A percentile compares a stretch with the other conserved stretches of the same genome.
Evolutionary conservation across 176 grass and related monocot genomes (phyloP).

Genomic region (Aegilops umbellulata): DNA sequence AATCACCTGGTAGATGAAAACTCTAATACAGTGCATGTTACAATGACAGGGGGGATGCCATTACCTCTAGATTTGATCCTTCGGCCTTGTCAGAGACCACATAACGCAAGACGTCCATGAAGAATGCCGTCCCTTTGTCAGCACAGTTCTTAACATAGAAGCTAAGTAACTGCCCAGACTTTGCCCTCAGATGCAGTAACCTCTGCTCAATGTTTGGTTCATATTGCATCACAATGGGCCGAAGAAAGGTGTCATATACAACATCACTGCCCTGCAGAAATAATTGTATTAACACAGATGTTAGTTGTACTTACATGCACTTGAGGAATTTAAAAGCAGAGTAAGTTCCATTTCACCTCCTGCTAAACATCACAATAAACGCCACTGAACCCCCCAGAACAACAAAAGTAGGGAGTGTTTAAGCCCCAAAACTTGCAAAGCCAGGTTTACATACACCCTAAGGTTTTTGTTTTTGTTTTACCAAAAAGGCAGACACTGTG

Average conservation of each 20-base stretch:
- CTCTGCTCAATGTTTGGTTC: constrained; percentile 94
- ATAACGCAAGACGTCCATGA: constrained; percentile 66
- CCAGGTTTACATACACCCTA: neutral
- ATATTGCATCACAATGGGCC: constrained; percentile 93
- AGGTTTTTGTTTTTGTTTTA: neutral
- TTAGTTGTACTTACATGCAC: neutral
- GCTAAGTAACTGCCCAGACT: constrained; percentile 69
- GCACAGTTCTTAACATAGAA: constrained; percentile 89
- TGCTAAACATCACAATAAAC: neutral
- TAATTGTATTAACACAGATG: constrained; percentile 3
- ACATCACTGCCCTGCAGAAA: constrained; percentile 74
- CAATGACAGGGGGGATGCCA: neutral
- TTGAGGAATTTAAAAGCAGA: neutral
- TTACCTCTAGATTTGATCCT: constrained; percentile 49
- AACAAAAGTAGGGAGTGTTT: neutral
- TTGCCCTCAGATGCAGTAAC: constrained; percentile 59
- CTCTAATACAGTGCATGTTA: constrained; percentile 5
- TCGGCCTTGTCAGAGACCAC: constrained; percentile 66
- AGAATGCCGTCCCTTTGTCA: constrained; percentile 74
- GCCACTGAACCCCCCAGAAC: neutral
- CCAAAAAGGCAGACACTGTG: neutral
- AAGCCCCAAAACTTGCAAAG: neutral
- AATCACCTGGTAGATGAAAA: neutral
- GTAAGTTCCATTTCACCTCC: neutral
- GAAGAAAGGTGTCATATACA: constrained; percentile 84